Base-by-base conservation (phyloP, 106 monocot genomes). In the Allium sativum region DNA sequence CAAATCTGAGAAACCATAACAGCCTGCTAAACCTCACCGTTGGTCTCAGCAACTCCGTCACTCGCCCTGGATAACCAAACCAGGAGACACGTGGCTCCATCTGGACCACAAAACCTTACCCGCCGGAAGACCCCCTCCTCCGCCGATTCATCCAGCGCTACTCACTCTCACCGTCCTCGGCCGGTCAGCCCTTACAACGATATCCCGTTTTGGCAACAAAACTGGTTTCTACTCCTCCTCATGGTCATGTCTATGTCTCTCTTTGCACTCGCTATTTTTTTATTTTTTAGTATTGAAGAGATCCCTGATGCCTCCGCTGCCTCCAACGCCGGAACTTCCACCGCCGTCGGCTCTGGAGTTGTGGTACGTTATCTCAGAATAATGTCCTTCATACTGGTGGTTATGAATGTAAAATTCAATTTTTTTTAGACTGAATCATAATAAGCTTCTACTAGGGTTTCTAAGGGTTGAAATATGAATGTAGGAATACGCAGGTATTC, bases 221-320 rank as follows among this genome's bases (percentile, higher is more conserved):
- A 64, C 54, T 82, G 80, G 78, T 77, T 79, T 65, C 65, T 87
- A 15, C 11, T 62, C 14, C 62, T 71, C 50, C 82, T 81, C 51
- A 45, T 81, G 63, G 8, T 78, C 55, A 86, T 94, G 89, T 76
- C 74, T 0, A 56, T 83, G 54, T 67, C 74, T 53, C 80, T 74
- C 65, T 75, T 83, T 51, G 86, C 72, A 44, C 10, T 86, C 47
- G 71, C 89, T 15, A 8, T 89, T 42, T 63, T 86, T 59, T 80
- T 94, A 60, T 78, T 66, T 77, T 61, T 75, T 79, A 46, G 61
- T 72, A 77, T 76, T 18, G 18, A 65, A 57, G 59, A 59, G 59
- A 43, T 59, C 42, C 44, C 59, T 59, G 43, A 41, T 16, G 71
- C 83, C 45, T 73, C 73, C 65, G 69, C 72, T 18, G 71, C 78